Evolutionary conservation across 345 rosid species (phyloP), one percentile per base, ranked within the genome.

Genomic region (Camelina sativa): DNA sequence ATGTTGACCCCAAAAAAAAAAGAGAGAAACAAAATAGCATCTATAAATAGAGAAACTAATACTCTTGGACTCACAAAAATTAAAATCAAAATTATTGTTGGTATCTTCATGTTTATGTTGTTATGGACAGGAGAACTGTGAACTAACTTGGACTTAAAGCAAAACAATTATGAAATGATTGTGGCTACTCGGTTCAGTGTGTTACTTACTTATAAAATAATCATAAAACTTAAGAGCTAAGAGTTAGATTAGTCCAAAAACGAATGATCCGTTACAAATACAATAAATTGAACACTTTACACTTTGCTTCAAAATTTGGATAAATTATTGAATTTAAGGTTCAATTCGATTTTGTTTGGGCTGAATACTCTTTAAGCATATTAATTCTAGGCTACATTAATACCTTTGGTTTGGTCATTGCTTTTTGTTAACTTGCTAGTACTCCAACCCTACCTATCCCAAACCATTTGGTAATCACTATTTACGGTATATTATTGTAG

Each of bases 141-240:
- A 55, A 62, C 40, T 76, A 47, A 7, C 20, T 70, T 76, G 9
- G 54, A 63, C 15, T 57, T 70, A 56, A 76, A 70, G 80, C 72
- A 56, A 62, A 54, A 47, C 34, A 32, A 32, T 70, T 70, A 70
- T 63, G 66, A 63, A 74, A 65, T 65, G 46, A 47, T 54, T 69
- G 75, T 62, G 51, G 62, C 47, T 53, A 69, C 41, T 52, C 58
- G 43, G 68, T 62, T 62, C 8, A 58, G 64, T 76, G 68, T 28
- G 67, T 28, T 28, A 16, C 53, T 59, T 59, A 25, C 20, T 74
- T 58, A 43, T 58, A 37, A 13, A 38, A 16, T 17, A 23, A 58
- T 59, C 40, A 65, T 59, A 13, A 43, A 46, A 46, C 17, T n/a
- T 48, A 9, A 5, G 17, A 40, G 11, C 20, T 59, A 67, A 59